Conservation (phyloP, 2,329 filamentous ascomycete species). For the Akanthomyces lecanii region DNA sequence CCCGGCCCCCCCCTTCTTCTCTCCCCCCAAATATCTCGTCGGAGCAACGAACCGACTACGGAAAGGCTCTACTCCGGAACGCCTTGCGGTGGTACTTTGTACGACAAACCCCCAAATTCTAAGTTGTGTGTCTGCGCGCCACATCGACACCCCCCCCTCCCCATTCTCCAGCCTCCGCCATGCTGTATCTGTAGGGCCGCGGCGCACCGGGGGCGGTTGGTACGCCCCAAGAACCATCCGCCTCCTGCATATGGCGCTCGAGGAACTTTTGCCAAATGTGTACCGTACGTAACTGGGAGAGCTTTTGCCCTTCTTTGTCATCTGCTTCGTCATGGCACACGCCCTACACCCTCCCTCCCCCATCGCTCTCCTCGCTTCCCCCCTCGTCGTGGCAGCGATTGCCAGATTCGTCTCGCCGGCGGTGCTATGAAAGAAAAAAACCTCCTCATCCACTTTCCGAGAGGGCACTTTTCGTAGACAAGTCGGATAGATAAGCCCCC, state of each 20-base stretch:
- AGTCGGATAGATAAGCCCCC: neutral
- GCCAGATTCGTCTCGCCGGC: neutral
- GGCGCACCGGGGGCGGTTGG: neutral
- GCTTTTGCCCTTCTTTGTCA: neutral
- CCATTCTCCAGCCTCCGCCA: neutral
- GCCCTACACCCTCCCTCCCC: neutral
- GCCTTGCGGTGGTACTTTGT: neutral
- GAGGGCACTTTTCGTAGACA: neutral
- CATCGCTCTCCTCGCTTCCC: too few species aligned
- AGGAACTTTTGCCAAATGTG: slow-evolving; percentile 7
- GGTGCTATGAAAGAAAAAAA: neutral
- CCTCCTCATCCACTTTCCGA: neutral
- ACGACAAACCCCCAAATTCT: neutral
- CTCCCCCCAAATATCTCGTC: neutral
- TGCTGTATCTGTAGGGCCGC: slow-evolving; percentile 4
- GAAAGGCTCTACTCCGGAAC: slow-evolving; percentile 6
- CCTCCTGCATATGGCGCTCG: neutral
- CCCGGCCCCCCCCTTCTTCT: neutral
- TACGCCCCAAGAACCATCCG: neutral
- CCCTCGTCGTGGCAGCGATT: neutral
- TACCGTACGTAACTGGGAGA: too few species aligned
- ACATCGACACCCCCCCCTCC: slow-evolving; percentile 1
- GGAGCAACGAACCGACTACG: slow-evolving; percentile 1
- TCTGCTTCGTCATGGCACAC: slow-evolving; percentile 10
- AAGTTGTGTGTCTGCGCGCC: neutral